Percentiles rank a stretch among this genome's conserved stretches.
Evolutionary conservation across 164 flowering plant genomes (phyloP).

Genomic region (Tinospora cordifolia): DNA sequence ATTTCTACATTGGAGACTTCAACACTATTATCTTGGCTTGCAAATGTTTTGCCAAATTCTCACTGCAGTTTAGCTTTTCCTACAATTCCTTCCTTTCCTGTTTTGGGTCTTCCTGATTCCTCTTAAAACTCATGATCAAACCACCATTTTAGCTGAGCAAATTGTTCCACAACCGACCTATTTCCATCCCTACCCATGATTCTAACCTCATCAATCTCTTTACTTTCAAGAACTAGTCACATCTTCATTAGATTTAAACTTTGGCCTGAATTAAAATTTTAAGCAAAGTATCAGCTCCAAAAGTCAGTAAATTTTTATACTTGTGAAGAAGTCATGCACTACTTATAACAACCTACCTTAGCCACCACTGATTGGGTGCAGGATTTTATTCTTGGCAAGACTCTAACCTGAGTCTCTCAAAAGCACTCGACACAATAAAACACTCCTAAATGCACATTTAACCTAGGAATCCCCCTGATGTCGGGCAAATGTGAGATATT

Average conservation of each 20-base stretch:
- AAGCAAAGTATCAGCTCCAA: no score
- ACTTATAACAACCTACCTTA: no score
- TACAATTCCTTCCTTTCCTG: slow-evolving; percentile 27
- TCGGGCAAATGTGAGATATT: no score
- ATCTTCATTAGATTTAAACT: slow-evolving; percentile 31
- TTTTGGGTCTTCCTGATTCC: slow-evolving; percentile 24
- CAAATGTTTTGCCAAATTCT: slow-evolving; percentile 37
- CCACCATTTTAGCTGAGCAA: slow-evolving; percentile 26
- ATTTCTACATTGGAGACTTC: slow-evolving; percentile 36
- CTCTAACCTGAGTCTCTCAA: slow-evolving; percentile 12
- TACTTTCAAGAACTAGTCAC: slow-evolving; percentile 19
- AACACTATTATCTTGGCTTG: slow-evolving; percentile 33
- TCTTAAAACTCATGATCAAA: slow-evolving; percentile 10
- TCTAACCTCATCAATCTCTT: slow-evolving; percentile 23
- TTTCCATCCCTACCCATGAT: slow-evolving; percentile 15
- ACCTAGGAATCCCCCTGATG: no score
- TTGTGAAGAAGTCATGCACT: no score
- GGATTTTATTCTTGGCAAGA: slow-evolving; percentile 21
- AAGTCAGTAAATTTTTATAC: no score
- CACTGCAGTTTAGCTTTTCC: slow-evolving; percentile 31
- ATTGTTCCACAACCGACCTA: slow-evolving; percentile 31
- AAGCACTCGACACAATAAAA: no score
- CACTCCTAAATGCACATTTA: no score
- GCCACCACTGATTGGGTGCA: no score
- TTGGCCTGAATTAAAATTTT: slow-evolving; percentile 22